Percentiles rank a stretch among this genome's conserved stretches.
Evolutionary conservation across 202 grass and related monocot genomes (phyloP).

Genomic region (Alloteropsis angusta): DNA sequence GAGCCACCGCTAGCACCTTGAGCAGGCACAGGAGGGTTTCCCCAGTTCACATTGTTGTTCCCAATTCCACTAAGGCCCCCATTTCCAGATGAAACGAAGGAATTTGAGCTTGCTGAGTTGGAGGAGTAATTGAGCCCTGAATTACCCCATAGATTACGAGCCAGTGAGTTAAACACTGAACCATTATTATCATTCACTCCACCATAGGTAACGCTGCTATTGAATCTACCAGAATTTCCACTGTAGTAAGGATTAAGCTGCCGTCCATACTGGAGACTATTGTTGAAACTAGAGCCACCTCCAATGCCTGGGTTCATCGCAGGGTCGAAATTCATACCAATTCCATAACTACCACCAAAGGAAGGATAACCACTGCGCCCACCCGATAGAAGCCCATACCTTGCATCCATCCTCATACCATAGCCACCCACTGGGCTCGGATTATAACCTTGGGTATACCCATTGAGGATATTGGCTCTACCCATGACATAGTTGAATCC

Average conservation of each 20-base stretch:
- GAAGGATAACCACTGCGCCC: constrained; percentile 54
- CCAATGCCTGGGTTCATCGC: constrained; percentile 49
- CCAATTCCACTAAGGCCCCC: constrained; percentile 57
- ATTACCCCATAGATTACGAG: constrained; percentile 70
- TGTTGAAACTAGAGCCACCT: constrained; percentile 58
- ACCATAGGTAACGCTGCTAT: constrained; percentile 46
- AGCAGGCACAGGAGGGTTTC: constrained; percentile 52
- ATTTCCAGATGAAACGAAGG: constrained; percentile 61
- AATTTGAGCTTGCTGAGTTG: constrained; percentile 55
- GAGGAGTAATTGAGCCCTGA: constrained; percentile 53
- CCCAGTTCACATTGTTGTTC: constrained; percentile 69
- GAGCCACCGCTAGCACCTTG: constrained; percentile 43
- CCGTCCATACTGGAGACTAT: constrained; percentile 50
- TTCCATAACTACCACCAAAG: constrained; percentile 58
- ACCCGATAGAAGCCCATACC: constrained; percentile 48
- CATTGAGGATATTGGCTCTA: constrained; percentile 64
- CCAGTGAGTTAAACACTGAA: constrained; percentile 59
- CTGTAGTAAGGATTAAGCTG: constrained; percentile 74
- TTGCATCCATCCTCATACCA: constrained; percentile 63
- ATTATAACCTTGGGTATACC: constrained; percentile 58
- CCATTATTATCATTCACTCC: constrained; percentile 53
- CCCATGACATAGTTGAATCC: constrained; percentile 56
- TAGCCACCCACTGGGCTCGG: constrained; percentile 52
- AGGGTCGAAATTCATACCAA: constrained; percentile 67
- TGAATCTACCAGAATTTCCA: constrained; percentile 79